phyloP scores from a whole-genome alignment of 176 grass and related monocot species.

The Thalia dealbata region DNA sequence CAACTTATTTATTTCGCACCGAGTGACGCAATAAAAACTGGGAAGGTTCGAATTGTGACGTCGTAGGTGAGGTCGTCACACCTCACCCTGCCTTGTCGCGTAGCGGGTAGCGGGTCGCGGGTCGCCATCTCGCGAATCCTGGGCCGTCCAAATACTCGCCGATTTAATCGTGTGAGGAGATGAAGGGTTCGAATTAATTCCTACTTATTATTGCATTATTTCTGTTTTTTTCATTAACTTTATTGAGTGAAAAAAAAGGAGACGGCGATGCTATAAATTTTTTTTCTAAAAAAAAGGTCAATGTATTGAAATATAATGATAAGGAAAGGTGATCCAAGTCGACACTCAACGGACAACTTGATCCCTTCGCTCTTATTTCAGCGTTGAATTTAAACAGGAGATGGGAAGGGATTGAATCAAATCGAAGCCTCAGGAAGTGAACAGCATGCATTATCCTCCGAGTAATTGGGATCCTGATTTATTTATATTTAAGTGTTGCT shows the following conservation, averaged over 20 bases:
- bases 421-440: background rate
- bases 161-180: background rate
- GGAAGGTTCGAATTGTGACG: background rate
- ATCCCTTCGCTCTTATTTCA: too few species aligned
- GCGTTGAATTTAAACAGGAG: too few species aligned
- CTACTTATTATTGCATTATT: background rate
- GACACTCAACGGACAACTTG: too few species aligned
- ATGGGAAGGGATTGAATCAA: too few species aligned
- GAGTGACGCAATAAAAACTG: background rate
- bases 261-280: too few species aligned
- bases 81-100: background rate
- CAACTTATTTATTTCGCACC: background rate
- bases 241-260: too few species aligned
- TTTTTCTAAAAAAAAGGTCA: too few species aligned
- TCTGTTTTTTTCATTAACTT: background rate
- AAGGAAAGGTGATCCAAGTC: too few species aligned
- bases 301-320: too few species aligned
- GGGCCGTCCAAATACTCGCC: background rate
- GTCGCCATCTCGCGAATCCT: background rate
- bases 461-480: background rate
- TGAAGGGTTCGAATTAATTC: too few species aligned
- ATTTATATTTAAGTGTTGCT: too few species aligned
- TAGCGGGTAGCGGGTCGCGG: background rate
- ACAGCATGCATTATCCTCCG: background rate
- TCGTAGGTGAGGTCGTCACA: background rate